phyloP scores from a whole-genome alignment of 495 filamentous ascomycete species.

The Penicillium antarcticum region DNA sequence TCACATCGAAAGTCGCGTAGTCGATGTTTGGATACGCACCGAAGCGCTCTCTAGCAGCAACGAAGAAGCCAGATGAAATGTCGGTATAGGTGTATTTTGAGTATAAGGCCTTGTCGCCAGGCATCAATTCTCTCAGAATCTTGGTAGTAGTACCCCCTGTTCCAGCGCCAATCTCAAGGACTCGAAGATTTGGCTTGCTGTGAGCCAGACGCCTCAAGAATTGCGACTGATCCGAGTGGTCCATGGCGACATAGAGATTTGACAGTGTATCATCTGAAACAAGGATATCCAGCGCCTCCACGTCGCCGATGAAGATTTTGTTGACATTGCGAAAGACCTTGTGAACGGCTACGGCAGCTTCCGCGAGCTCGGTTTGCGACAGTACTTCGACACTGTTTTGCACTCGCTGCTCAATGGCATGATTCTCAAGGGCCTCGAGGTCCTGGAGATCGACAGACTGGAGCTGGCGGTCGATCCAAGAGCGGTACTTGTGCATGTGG shows the following conservation, averaged over 20 bases:
- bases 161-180: conserved; percentile 49
- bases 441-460: not conserved
- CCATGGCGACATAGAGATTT: conserved; percentile 25
- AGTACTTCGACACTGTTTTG: not conserved
- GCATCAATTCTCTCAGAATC: conserved; percentile 18
- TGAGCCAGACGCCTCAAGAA: conserved; percentile 28
- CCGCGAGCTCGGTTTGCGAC: not conserved
- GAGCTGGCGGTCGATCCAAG: conserved; percentile 9
- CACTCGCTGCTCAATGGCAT: not conserved
- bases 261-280: conserved; percentile 25
- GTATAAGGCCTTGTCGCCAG: conserved; percentile 4
- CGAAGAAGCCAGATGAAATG: conserved; percentile 49
- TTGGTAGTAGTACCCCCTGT: conserved; percentile 38
- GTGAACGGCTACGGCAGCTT: conserved; percentile 8
- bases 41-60: conserved; percentile 42
- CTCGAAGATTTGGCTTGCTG: conserved; percentile 33
- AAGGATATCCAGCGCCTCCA: conserved; percentile 25
- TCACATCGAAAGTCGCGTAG: conserved; percentile 46
- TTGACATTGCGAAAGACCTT: conserved; percentile 7
- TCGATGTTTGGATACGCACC: conserved; percentile 34
- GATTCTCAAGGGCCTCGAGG: not conserved
- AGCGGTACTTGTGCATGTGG: conserved; percentile 10
- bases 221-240: conserved; percentile 14
- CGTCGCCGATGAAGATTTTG: conserved; percentile 18
- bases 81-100: conserved; percentile 37